Conservation (phyloP, 495 filamentous ascomycete species). For the Penicillium turbatum region DNA sequence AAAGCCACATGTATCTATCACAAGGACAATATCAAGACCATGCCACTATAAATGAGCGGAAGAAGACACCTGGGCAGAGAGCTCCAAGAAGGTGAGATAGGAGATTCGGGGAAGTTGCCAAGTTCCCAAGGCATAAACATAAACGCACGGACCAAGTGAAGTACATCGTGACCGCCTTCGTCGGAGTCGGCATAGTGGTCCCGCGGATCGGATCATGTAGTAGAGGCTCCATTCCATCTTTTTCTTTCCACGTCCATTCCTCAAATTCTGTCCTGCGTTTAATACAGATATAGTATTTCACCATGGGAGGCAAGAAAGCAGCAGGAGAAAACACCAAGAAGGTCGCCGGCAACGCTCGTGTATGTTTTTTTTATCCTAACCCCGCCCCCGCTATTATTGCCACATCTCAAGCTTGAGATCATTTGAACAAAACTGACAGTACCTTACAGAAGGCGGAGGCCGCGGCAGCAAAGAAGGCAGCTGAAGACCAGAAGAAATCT, state of each 20-base stretch:
- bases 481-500: slow-evolving; percentile 60
- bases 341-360: slow-evolving; percentile 74
- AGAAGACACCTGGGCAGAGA: neutral
- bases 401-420: slow-evolving; percentile 4
- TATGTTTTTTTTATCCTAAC: slow-evolving; percentile 28
- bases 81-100: neutral
- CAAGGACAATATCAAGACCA: slow-evolving; percentile 10
- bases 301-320: slow-evolving; percentile 58
- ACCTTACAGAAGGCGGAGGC: slow-evolving; percentile 76
- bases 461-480: slow-evolving; percentile 71
- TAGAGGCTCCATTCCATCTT: slow-evolving; percentile 15
- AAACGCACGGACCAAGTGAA: slow-evolving; percentile 10
- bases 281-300: slow-evolving; percentile 1
- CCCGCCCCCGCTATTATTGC: slow-evolving; percentile 32
- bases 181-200: slow-evolving; percentile 28
- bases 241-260: slow-evolving; percentile 6
- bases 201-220: slow-evolving; percentile 27
- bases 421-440: slow-evolving; percentile 14
- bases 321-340: slow-evolving; percentile 80
- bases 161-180: slow-evolving; percentile 21
- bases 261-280: neutral
- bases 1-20: neutral
- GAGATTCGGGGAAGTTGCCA: slow-evolving; percentile 4
- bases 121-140: neutral
- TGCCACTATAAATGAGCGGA: neutral